Percentiles rank a stretch among this genome's conserved stretches.
phyloP scores from a whole-genome alignment of 441 rosid species.

The Jatropha podagrica region DNA sequence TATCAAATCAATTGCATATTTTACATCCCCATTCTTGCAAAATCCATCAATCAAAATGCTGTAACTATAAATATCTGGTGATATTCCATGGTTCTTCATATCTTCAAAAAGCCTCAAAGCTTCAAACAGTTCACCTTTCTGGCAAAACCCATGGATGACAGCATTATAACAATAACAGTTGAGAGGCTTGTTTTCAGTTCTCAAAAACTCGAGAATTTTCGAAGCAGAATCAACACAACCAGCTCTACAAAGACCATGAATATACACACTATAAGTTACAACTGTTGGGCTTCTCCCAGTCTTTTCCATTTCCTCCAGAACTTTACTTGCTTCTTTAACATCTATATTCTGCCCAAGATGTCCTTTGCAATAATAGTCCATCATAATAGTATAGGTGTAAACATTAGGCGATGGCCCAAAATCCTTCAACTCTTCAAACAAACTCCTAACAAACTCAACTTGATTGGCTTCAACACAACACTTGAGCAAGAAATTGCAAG shows the following conservation, averaged over 20 bases:
- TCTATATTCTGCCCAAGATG: slow-evolving; percentile 27
- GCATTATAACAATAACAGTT: slow-evolving; percentile 55
- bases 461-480: slow-evolving; percentile 40
- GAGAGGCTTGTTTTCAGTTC: slow-evolving; percentile 26
- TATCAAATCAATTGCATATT: slow-evolving; percentile 38
- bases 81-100: slow-evolving; percentile 41
- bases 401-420: slow-evolving; percentile 50
- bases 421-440: slow-evolving; percentile 43
- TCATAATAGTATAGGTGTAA: slow-evolving; percentile 50
- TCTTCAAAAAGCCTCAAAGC: slow-evolving; percentile 46
- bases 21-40: slow-evolving; percentile 43
- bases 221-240: slow-evolving; percentile 40
- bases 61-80: slow-evolving; percentile 51
- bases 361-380: slow-evolving; percentile 42
- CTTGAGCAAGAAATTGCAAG: slow-evolving; percentile 66
- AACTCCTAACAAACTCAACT: slow-evolving; percentile 24
- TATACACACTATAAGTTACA: slow-evolving; percentile 44
- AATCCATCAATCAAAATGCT: slow-evolving; percentile 52
- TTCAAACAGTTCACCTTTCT: slow-evolving; percentile 34
- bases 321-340: slow-evolving; percentile 26
- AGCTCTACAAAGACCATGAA: slow-evolving; percentile 48
- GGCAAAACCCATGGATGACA: slow-evolving; percentile 53
- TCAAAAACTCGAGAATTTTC: slow-evolving; percentile 30
- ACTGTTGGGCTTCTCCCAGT: slow-evolving; percentile 36
- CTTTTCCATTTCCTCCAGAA: slow-evolving; percentile 45